phyloP scores from a whole-genome alignment of 129 eudicot genomes.

The Gnaphalium uliginosum region DNA sequence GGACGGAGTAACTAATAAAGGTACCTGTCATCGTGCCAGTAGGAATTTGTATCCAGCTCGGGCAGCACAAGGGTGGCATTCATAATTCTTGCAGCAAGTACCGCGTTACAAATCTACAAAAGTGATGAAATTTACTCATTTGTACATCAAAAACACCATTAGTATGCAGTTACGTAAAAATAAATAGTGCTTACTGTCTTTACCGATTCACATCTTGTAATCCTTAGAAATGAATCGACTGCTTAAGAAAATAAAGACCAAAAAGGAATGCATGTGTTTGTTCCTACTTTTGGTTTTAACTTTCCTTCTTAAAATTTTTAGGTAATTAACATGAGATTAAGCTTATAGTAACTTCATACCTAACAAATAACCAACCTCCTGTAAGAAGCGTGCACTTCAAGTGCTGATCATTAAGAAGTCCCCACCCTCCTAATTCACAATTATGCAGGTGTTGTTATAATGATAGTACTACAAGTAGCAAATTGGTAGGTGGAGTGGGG shows the following conservation, averaged over 20 bases:
- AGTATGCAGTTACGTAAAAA: constrained; percentile 13
- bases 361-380: neutral
- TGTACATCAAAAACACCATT: constrained; percentile 13
- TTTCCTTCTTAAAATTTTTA: neutral
- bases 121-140: constrained; percentile 1
- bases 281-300: neutral
- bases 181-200: neutral
- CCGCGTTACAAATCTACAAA: constrained; percentile 88
- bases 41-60: constrained; percentile 92
- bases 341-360: neutral
- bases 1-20: constrained; percentile 1
- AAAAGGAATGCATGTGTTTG: neutral
- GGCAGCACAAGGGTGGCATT: constrained; percentile 98
- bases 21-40: constrained; percentile 96
- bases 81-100: constrained; percentile 97
- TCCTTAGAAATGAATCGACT: neutral
- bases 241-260: neutral
- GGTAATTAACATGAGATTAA: neutral
- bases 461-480: neutral
- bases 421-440: neutral
- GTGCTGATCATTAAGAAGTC: neutral
- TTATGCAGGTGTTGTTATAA: neutral
- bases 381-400: constrained; percentile 10
- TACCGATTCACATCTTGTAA: neutral
- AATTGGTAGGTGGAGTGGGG: no score